Base-by-base conservation (phyloP, 2,329 filamentous ascomycete genomes). In the Talaromyces sp. region DNA sequence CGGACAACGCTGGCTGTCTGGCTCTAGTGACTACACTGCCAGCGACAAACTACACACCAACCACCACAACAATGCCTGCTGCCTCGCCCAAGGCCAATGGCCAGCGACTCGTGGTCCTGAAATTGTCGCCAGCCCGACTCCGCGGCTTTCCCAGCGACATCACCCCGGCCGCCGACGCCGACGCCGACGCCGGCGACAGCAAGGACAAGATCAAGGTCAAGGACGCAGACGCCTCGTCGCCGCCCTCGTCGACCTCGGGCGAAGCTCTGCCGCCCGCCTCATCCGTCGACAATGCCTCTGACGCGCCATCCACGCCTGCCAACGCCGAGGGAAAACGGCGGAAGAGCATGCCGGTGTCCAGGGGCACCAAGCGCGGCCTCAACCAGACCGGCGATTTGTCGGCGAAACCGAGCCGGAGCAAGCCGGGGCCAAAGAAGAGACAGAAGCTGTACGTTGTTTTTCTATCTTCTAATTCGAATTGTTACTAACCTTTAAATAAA, bases 391-490 rank as follows among this genome's bases (percentile, higher is more conserved):
- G 79, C 70, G 90, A 93, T 65, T 82, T 81, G 36, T 72, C 80
- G 30, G 81, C 88, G n/a, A 92, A 90, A 76, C 82, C 88, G 60
- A 83, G 42, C 36, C 61, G 91, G 73, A 90, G 90, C 73, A 96
- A 96, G 80, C 94, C 95, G 6, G 94, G 94, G 6, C 94, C 94
- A 0, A 98, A 97, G 85, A 96, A 97, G 86, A 96, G 96, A 81
- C 88, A 90, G 67, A 88, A 90, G 83, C 79, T 96, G 94, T 97
- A 89, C 80, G 92, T 89, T 44, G 31, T 23, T 34, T 47, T 44
- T 27, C 31, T 31, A 52, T 33, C 23, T 14, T 36, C 6, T 12
- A 5, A 12, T 42, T 42, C 16, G 40, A 42, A 42, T 47, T 4
- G 18, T 12, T 30, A 7, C 4, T 10, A 47, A 9, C 23, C 6